Evolutionary conservation across 1,284 basidiomycete genomes (phyloP).

Genomic region (Ceratobasidium theobromae): DNA sequence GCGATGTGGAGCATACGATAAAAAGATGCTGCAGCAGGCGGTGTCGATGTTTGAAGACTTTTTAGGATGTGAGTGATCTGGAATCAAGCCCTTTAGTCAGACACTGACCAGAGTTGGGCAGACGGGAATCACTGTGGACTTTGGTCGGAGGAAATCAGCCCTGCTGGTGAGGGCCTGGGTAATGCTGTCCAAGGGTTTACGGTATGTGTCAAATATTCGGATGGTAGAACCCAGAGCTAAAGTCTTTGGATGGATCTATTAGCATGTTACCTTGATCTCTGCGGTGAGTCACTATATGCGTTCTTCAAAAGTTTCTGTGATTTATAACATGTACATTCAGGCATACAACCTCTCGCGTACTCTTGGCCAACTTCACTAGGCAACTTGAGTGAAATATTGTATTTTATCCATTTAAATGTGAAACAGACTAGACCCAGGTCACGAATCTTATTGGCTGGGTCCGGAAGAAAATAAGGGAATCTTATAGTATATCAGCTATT

Average conservation of each 20-base stretch:
- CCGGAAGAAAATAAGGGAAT: neutral
- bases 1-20: conserved; percentile 77
- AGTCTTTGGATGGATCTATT: conserved; percentile 15
- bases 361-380: conserved; percentile 37
- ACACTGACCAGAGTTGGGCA: conserved; percentile 42
- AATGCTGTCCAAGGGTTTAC: conserved; percentile 88
- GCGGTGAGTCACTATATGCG: conserved; percentile 44
- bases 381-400: neutral
- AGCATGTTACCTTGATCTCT: conserved; percentile 79
- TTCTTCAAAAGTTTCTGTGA: neutral
- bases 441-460: neutral
- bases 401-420: neutral
- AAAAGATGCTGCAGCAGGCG: conserved; percentile 63
- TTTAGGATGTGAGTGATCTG: conserved; percentile 47
- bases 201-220: conserved; percentile 48
- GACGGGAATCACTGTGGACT: conserved; percentile 82
- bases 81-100: neutral
- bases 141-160: conserved; percentile 73
- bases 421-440: neutral
- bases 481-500: neutral
- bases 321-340: conserved; percentile 2
- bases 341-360: conserved; percentile 79
- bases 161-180: conserved; percentile 74
- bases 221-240: neutral
- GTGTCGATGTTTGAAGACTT: conserved; percentile 73